phyloP scores from a whole-genome alignment of 495 filamentous ascomycete genomes.

The Penicillium lividum region DNA sequence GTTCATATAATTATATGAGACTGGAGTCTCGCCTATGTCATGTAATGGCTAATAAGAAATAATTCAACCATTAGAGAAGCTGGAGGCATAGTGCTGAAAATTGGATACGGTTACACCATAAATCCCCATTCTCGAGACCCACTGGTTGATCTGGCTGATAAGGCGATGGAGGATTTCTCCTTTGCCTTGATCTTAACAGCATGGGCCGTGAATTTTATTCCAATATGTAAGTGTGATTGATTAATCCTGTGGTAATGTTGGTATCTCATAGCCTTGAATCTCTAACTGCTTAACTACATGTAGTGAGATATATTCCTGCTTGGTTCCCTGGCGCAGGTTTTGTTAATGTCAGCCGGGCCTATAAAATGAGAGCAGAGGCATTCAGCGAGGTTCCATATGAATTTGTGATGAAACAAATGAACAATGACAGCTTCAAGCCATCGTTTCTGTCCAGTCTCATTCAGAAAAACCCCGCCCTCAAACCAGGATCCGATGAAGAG shows the following conservation, averaged over 20 bases:
- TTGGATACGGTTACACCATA: conserved; percentile 51
- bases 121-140: conserved; percentile 43
- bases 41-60: no score
- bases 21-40: no score
- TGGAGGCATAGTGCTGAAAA: conserved; percentile 47
- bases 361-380: conserved; percentile 22
- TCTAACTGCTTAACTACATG: background rate
- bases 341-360: conserved; percentile 35
- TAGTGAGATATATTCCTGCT: conserved; percentile 43
- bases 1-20: background rate
- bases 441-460: conserved; percentile 19
- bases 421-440: background rate
- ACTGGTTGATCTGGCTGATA: conserved; percentile 40
- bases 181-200: conserved; percentile 36
- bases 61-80: conserved; percentile 25
- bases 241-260: no score
- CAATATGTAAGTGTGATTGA: conserved; percentile 19
- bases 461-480: conserved; percentile 16
- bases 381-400: conserved; percentile 38
- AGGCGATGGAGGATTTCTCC: conserved; percentile 41
- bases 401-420: conserved; percentile 49
- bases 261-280: background rate
- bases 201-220: conserved; percentile 47
- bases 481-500: conserved; percentile 31
- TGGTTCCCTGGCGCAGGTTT: conserved; percentile 54